A percentile compares a stretch with the other conserved stretches of the same genome.
phyloP scores from a whole-genome alignment of 2,329 filamentous ascomycete species.

The Botrytis squamosa region DNA sequence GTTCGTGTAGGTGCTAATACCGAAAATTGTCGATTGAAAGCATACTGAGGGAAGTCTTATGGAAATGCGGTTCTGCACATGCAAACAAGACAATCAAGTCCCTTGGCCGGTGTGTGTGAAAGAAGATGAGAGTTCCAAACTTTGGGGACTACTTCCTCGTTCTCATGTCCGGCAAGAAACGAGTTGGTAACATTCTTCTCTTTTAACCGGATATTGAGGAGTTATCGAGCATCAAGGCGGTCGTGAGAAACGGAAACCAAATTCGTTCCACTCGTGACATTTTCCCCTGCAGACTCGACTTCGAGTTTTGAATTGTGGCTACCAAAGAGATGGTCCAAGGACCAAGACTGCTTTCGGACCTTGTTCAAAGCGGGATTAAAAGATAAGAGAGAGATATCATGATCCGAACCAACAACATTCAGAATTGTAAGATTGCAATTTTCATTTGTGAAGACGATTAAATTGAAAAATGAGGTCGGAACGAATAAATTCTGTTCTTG shows the following conservation, averaged over 20 bases:
- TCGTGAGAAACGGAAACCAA: neutral
- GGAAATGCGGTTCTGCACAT: neutral
- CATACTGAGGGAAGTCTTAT: slow-evolving; percentile 3
- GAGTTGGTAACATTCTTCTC: neutral
- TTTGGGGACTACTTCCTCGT: neutral
- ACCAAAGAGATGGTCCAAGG: neutral
- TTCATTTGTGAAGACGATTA: neutral
- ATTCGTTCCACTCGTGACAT: neutral
- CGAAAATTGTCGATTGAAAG: neutral
- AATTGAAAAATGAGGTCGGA: neutral
- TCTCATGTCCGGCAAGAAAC: neutral
- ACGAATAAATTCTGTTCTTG: neutral
- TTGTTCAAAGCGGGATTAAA: neutral
- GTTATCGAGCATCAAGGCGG: neutral
- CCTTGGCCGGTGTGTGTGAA: neutral
- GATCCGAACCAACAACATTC: neutral
- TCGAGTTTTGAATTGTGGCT: neutral
- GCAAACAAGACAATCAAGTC: neutral
- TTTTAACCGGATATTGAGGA: neutral
- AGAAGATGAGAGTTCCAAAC: neutral
- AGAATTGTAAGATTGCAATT: neutral
- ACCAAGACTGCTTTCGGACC: neutral
- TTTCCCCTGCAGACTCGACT: neutral
- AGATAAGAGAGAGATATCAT: slow-evolving; percentile 6
- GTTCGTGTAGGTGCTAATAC: neutral